Conservation (phyloP, 768 basidiomycete genomes). For the Hirschioporus abietinus region DNA sequence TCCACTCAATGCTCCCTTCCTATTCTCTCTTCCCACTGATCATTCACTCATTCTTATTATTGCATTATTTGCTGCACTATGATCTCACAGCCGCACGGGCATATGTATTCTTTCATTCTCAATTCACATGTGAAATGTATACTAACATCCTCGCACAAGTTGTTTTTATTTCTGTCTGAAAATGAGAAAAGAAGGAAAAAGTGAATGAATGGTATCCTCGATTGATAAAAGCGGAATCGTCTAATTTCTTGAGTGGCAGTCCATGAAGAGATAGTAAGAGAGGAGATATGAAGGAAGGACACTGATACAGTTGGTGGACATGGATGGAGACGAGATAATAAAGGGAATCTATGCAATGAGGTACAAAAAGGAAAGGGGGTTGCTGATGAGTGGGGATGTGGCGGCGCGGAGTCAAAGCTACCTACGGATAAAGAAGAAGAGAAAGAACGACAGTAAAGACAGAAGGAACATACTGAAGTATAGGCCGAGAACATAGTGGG, state of each 20-base stretch:
- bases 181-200: background rate
- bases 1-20: background rate
- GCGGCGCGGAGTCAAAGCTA: background rate
- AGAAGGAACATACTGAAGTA: slow-evolving; percentile 7
- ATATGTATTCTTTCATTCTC: background rate
- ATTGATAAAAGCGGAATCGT: background rate
- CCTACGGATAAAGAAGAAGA: slow-evolving; percentile 4
- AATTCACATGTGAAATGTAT: background rate
- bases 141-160: background rate
- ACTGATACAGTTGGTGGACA: background rate
- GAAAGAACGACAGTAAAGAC: slow-evolving; percentile 14
- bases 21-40: background rate
- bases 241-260: background rate
- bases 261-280: background rate
- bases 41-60: background rate
- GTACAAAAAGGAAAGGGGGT: slow-evolving; percentile 4
- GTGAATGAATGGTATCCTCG: background rate
- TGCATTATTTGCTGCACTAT: background rate
- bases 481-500: slow-evolving; percentile 7
- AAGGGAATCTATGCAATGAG: slow-evolving; percentile 5
- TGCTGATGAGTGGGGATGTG: background rate
- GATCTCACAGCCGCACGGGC: background rate
- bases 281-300: background rate
- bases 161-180: background rate
- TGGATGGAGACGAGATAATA: background rate